These are phyloP conservation scores for Dendrobium officinale DNA, from an alignment of 106 monocot genomes.

Conservation along the genomic window DNA sequence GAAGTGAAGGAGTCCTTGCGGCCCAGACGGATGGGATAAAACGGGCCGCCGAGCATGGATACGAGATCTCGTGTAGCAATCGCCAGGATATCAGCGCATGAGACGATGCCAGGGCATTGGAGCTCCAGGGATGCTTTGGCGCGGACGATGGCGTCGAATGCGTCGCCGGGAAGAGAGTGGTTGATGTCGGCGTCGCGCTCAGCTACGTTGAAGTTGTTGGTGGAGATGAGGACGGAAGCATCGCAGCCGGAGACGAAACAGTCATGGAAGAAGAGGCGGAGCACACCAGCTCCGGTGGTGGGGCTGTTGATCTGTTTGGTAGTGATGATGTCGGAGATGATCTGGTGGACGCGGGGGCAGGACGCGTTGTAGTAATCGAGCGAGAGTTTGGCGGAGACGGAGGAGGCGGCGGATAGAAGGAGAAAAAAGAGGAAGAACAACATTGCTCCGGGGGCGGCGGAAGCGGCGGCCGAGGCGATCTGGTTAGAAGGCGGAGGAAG, in stretches of 20 bases:
- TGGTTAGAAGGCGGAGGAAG: no score
- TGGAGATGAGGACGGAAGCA: slow-evolving; percentile 52
- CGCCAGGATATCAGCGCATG: slow-evolving; percentile 89
- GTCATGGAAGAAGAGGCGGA: slow-evolving; percentile 33
- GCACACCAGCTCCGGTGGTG: slow-evolving; percentile 23
- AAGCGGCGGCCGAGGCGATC: background rate
- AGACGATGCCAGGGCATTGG: slow-evolving; percentile 78
- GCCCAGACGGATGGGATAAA: slow-evolving; percentile 33
- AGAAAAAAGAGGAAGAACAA: background rate
- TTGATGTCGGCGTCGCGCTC: slow-evolving; percentile 58
- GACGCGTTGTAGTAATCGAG: slow-evolving; percentile 14
- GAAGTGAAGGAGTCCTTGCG: slow-evolving; percentile 39
- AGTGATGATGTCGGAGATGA: slow-evolving; percentile 17
- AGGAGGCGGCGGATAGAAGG: background rate
- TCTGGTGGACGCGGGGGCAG: slow-evolving; percentile 16
- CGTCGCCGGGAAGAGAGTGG: slow-evolving; percentile 59
- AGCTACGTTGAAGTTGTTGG: slow-evolving; percentile 39
- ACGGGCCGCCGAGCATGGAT: slow-evolving; percentile 61
- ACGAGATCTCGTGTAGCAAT: slow-evolving; percentile 57
- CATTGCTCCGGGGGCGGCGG: background rate
- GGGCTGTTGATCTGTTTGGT: slow-evolving; percentile 16
- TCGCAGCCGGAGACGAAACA: slow-evolving; percentile 44
- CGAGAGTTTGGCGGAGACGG: slow-evolving; percentile 1
- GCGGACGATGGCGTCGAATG: slow-evolving; percentile 60
- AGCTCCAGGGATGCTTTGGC: slow-evolving; percentile 66